A percentile compares a stretch with the other conserved stretches of the same genome.
phyloP scores from a whole-genome alignment of 768 basidiomycete species.

The Boletus sp. region DNA sequence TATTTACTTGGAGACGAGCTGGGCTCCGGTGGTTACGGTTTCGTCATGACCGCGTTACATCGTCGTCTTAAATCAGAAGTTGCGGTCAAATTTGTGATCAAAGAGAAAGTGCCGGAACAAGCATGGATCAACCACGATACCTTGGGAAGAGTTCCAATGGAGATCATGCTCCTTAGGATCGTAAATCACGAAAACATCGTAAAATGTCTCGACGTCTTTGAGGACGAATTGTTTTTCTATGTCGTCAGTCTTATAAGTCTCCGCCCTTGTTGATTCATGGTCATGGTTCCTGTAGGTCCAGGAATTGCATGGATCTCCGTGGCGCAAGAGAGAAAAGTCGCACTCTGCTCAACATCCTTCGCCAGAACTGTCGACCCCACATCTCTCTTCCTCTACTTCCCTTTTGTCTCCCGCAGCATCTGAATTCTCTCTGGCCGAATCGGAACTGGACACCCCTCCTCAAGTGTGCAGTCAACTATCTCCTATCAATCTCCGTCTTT shows the following conservation, averaged over 20 bases:
- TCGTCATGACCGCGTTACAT: slow-evolving; percentile 85
- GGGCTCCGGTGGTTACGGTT: slow-evolving; percentile 92
- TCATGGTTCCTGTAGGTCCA: slow-evolving; percentile 57
- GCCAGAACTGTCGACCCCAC: slow-evolving; percentile 25
- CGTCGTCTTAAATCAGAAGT: slow-evolving; percentile 63
- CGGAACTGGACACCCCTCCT: slow-evolving; percentile 45
- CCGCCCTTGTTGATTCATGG: slow-evolving; percentile 1
- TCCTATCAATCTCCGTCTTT: slow-evolving; percentile 16
- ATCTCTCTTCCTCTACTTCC: slow-evolving; percentile 43
- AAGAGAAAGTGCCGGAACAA: slow-evolving; percentile 58
- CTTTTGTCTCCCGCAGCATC: slow-evolving; percentile 58
- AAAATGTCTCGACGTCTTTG: slow-evolving; percentile 78
- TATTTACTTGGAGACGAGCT: slow-evolving; percentile 75
- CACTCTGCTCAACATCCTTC: slow-evolving; percentile 23
- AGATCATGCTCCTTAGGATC: slow-evolving; percentile 72
- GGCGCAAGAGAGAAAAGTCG: slow-evolving; percentile 53
- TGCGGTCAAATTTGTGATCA: slow-evolving; percentile 94
- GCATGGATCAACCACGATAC: slow-evolving; percentile 56
- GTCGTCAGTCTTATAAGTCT: slow-evolving; percentile 51
- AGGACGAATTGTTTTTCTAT: slow-evolving; percentile 84
- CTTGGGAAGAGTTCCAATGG: slow-evolving; percentile 70
- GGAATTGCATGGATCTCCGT: slow-evolving; percentile 91
- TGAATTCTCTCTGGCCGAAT: slow-evolving; percentile 43
- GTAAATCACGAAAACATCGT: slow-evolving; percentile 82
- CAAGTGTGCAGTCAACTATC: slow-evolving; percentile 28